Evolutionary conservation across 2,329 filamentous ascomycete species (phyloP).

Genomic region (Aureobasidium sp.): DNA sequence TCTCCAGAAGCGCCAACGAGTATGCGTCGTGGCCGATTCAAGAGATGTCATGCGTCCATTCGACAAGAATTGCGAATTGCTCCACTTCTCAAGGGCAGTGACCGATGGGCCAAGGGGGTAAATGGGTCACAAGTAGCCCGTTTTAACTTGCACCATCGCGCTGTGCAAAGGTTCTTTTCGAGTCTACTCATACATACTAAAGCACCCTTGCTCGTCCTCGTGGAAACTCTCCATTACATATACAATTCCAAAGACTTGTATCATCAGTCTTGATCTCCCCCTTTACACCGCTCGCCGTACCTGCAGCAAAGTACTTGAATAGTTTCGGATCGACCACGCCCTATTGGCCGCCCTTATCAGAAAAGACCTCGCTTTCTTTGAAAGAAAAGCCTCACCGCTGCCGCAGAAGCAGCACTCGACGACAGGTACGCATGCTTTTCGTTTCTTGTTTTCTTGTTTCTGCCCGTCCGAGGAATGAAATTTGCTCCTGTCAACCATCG

Average conservation of each 20-base stretch:
- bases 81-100: background rate
- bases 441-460: background rate
- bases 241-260: background rate
- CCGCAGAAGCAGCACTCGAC: background rate
- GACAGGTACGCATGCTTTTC: background rate
- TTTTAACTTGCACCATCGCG: background rate
- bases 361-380: slow-evolving; percentile 1
- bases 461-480: background rate
- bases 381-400: slow-evolving; percentile 5
- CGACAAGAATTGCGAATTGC: slow-evolving; percentile 5
- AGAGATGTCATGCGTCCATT: slow-evolving; percentile 1
- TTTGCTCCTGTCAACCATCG: background rate
- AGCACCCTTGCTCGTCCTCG: background rate
- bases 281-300: background rate
- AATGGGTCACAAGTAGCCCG: slow-evolving; percentile 2
- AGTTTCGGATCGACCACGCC: background rate
- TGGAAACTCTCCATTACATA: no score
- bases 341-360: slow-evolving; percentile 5
- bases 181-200: background rate
- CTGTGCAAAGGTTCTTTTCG: background rate
- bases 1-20: background rate
- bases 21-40: background rate
- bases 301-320: background rate
- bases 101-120: background rate
- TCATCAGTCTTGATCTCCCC: background rate